Evolutionary conservation across 345 rosid genomes (phyloP).

Genomic region (Eucalyptus cloeziana): DNA sequence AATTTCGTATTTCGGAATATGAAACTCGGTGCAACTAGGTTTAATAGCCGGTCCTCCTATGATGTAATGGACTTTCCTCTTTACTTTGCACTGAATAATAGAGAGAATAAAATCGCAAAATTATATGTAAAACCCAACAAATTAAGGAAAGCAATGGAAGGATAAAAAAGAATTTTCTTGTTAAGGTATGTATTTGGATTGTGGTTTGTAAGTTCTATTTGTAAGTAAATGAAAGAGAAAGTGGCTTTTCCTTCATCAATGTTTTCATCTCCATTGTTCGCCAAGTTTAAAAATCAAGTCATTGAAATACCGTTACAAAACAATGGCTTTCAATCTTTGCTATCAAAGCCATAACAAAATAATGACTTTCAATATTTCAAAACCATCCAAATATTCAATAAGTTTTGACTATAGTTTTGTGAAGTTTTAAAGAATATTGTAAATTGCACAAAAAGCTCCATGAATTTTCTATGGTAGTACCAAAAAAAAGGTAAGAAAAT

Average conservation of each 20-base stretch:
- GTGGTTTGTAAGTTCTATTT: background rate
- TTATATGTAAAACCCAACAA: background rate
- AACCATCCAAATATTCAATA: background rate
- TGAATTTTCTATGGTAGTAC: background rate
- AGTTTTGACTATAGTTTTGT: background rate
- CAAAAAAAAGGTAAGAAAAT: no score
- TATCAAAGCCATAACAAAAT: background rate
- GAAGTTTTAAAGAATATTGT: background rate
- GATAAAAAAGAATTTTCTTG: background rate
- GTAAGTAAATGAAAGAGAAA: background rate
- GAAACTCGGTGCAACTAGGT: background rate
- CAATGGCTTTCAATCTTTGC: background rate
- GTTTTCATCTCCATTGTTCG: background rate
- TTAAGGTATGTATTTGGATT: background rate
- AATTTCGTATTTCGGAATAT: accelerated
- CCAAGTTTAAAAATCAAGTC: background rate
- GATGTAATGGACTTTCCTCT: accelerated
- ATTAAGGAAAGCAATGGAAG: background rate
- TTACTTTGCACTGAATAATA: background rate
- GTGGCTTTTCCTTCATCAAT: background rate
- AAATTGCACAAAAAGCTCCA: background rate
- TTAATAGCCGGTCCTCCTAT: background rate
- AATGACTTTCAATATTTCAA: background rate
- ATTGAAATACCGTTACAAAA: background rate
- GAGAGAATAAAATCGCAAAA: background rate